Conservation (phyloP, 306 rosid genomes). For the Acacia crassicarpa region DNA sequence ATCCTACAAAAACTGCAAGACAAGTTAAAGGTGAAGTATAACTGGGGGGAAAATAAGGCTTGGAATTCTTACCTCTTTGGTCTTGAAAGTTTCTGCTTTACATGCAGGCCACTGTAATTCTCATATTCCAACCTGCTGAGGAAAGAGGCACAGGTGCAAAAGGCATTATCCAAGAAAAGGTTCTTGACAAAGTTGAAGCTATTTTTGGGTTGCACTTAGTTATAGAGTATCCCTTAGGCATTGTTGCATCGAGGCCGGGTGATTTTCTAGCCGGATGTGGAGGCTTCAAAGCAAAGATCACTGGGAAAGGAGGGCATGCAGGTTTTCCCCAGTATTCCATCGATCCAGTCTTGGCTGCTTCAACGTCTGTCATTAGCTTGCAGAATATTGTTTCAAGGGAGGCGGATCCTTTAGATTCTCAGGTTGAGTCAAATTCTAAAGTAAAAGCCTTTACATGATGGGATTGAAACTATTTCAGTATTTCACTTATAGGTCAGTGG, state of each 20-base stretch:
- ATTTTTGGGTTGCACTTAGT: constrained; percentile 67
- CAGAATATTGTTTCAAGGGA: constrained; percentile 87
- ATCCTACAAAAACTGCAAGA: constrained; percentile 63
- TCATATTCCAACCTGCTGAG: constrained; percentile 92
- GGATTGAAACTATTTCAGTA: neutral
- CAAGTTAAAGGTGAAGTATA: constrained; percentile 50
- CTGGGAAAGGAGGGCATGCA: constrained; percentile 78
- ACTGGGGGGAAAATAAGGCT: constrained; percentile 1
- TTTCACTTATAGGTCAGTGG: neutral
- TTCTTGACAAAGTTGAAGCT: constrained; percentile 78
- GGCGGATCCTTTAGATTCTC: constrained; percentile 82
- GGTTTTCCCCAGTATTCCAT: constrained; percentile 65
- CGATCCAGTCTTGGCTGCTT: constrained; percentile 84
- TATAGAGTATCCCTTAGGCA: constrained; percentile 51
- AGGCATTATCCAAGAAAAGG: constrained; percentile 72
- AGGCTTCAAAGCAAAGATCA: constrained; percentile 87
- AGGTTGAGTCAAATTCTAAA: constrained; percentile 48
- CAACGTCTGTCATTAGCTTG: constrained; percentile 76
- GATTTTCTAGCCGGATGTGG: constrained; percentile 94
- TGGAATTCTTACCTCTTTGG: neutral
- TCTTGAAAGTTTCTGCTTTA: constrained; percentile 10
- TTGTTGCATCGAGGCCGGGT: constrained; percentile 71
- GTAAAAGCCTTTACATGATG: neutral
- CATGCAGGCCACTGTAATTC: constrained; percentile 71
- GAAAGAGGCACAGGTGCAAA: constrained; percentile 79